A percentile compares a stretch with the other conserved stretches of the same genome.
Conservation (phyloP, 495 filamentous ascomycete genomes). For the Hypoxylon rickii region DNA sequence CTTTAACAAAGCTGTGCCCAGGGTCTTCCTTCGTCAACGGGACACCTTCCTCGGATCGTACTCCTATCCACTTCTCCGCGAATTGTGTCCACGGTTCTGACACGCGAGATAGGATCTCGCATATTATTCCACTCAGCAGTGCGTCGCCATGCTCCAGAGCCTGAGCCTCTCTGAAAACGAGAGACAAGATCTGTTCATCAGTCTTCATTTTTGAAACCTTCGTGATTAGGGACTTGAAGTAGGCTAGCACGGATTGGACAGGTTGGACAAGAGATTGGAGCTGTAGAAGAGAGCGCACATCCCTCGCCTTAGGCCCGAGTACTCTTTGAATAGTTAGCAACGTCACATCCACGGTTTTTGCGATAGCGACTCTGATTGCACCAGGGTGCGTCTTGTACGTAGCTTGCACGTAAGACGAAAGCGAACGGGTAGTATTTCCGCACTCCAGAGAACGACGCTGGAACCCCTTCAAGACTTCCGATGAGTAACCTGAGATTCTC, state of each 20-base stretch:
- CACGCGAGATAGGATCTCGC: slow-evolving; percentile 67
- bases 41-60: slow-evolving; percentile 59
- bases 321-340: slow-evolving; percentile 60
- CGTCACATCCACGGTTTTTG: slow-evolving; percentile 59
- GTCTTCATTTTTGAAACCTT: slow-evolving; percentile 56
- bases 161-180: slow-evolving; percentile 66
- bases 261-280: slow-evolving; percentile 68
- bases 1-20: slow-evolving; percentile 62
- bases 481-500: slow-evolving; percentile 72
- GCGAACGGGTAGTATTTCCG: slow-evolving; percentile 60
- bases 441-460: slow-evolving; percentile 60
- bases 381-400: slow-evolving; percentile 47
- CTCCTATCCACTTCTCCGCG: slow-evolving; percentile 77
- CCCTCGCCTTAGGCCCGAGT: slow-evolving; percentile 48
- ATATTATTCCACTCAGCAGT: slow-evolving; percentile 64
- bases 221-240: slow-evolving; percentile 63
- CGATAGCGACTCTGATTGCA: slow-evolving; percentile 64
- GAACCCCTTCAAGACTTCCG: slow-evolving; percentile 59
- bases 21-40: slow-evolving; percentile 50
- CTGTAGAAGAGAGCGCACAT: slow-evolving; percentile 65
- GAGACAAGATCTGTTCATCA: slow-evolving; percentile 72
- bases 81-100: slow-evolving; percentile 73
- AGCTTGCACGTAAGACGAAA: slow-evolving; percentile 58
- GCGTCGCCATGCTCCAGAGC: slow-evolving; percentile 64
- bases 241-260: slow-evolving; percentile 64